phyloP scores from a whole-genome alignment of 1,284 basidiomycete species.

The Apiotrichum domesticum region DNA sequence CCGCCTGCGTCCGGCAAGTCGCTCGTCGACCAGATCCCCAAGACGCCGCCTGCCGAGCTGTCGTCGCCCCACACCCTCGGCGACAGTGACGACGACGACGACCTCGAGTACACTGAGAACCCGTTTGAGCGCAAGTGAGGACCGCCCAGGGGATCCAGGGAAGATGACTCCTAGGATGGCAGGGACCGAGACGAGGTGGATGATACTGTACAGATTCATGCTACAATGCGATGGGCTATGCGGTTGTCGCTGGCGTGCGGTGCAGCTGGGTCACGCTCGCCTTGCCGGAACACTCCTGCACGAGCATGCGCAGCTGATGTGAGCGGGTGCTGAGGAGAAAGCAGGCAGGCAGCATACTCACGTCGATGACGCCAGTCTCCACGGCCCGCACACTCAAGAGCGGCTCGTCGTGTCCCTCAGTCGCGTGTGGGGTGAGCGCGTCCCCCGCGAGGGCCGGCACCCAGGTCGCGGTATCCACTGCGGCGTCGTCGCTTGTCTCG shows the following conservation, averaged over 20 bases:
- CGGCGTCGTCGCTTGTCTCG: too few relatives aligned
- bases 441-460: slow-evolving; percentile 32
- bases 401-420: slow-evolving; percentile 21
- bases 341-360: slow-evolving; percentile 44
- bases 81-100: slow-evolving; percentile 44
- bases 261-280: slow-evolving; percentile 7
- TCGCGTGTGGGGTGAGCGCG: slow-evolving; percentile 18
- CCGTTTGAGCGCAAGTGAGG: slow-evolving; percentile 37
- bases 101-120: slow-evolving; percentile 45
- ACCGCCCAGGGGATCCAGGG: too few relatives aligned
- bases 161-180: too few relatives aligned
- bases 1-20: slow-evolving; percentile 7
- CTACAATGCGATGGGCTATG: too few relatives aligned
- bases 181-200: too few relatives aligned
- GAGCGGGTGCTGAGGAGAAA: not conserved
- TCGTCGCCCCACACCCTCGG: slow-evolving; percentile 26
- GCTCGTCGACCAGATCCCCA: slow-evolving; percentile 35
- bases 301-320: slow-evolving; percentile 39
- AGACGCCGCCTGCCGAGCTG: slow-evolving; percentile 32
- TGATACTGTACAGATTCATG: too few relatives aligned
- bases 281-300: slow-evolving; percentile 42
- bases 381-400: slow-evolving; percentile 63
- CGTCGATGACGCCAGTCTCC: slow-evolving; percentile 79
- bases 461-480: slow-evolving; percentile 40
- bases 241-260: too few relatives aligned